Evolutionary conservation across 805 yeast genomes (phyloP), one percentile per base, ranked within the genome.

Genomic region (Candida piceae): DNA sequence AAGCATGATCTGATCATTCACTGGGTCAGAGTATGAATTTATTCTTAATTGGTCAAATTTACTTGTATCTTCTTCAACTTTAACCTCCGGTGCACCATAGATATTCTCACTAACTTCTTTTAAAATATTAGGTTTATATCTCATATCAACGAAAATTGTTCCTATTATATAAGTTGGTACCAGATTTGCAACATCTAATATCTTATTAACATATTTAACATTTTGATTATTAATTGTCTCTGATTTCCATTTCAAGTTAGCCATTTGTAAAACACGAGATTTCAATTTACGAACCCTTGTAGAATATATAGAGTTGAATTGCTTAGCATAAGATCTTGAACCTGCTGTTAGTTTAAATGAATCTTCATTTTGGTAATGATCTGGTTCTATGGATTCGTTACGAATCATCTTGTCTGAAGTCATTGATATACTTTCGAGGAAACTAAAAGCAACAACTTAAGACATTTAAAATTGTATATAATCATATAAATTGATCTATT

Each of bases 111-210:
- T 77, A 7, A 90, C 88, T 44, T 93, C 97, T 29, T 77, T 75
- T 38, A 93, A 62, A 35, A 93, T 80, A 56, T 89, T 83, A 4
- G 96, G 88, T 54, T 93, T 93, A 52, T 77, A 76, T 52, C 78
- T 78, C 80, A 86, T 72, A 42, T 89, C 96, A 50, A 85, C 73
- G 52, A 82, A 87, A 0, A 89, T 70, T 0, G 97, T 86, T 3
- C 98, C 98, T 18, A 82, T 69, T 10, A 87, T 78, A 90, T 90
- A 93, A 44, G 85, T 73, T 15, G 82, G 70, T 41, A 74, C 69
- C 40, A 78, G 75, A 22, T 72, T 68, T 9, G 64, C 61, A 7
- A 86, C 76, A 49, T 86, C 94, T 40, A 87, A 60, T 2, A 78
- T 74, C 57, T 67, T 76, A 50, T 58, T 63, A 32, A 57, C 65